Evolutionary conservation across 2,329 filamentous ascomycete genomes (phyloP).

Genomic region (Trichoderma sp.): DNA sequence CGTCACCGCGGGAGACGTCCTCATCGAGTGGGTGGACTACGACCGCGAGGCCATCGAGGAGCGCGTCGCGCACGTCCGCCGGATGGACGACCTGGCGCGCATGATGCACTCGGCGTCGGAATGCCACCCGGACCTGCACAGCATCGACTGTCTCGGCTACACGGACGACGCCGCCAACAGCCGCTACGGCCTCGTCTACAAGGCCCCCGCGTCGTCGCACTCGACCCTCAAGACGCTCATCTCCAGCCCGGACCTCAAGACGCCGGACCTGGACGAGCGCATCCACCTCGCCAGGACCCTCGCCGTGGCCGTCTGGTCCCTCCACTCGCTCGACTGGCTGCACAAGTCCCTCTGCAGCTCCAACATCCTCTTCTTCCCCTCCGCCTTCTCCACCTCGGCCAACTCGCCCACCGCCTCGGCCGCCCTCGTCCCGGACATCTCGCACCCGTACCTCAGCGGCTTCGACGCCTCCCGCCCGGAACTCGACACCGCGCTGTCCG

Average conservation of each 20-base stretch:
- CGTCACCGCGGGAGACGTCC: conserved; percentile 41
- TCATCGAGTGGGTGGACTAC: conserved; percentile 53
- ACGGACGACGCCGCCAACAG: conserved; percentile 45
- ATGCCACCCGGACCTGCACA: conserved; percentile 52
- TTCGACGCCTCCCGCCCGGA: conserved; percentile 61
- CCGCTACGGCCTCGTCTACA: conserved; percentile 52
- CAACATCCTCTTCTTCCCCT: conserved; percentile 60
- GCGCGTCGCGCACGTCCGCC: conserved; percentile 48
- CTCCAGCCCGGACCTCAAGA: conserved; percentile 45
- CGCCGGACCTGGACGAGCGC: conserved; percentile 50
- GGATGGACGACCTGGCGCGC: conserved; percentile 52
- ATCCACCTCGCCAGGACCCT: conserved; percentile 49
- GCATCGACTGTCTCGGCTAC: conserved; percentile 53
- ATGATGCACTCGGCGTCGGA: conserved; percentile 53
- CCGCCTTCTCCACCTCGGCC: conserved; percentile 42
- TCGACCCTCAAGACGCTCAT: conserved; percentile 49
- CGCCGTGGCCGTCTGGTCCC: conserved; percentile 51
- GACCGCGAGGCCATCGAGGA: conserved; percentile 48
- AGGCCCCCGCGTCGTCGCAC: conserved; percentile 42
- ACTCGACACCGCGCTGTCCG: conserved; percentile 53
- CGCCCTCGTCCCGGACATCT: conserved; percentile 46
- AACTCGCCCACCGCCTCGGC: conserved; percentile 42
- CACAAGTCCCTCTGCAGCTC: conserved; percentile 59
- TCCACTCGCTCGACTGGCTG: conserved; percentile 60
- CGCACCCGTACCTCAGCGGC: conserved; percentile 52